Evolutionary conservation across 352 stramenopile species (phyloP), one percentile per base, ranked within the genome.

Genomic region (Globisporangium canariense): DNA sequence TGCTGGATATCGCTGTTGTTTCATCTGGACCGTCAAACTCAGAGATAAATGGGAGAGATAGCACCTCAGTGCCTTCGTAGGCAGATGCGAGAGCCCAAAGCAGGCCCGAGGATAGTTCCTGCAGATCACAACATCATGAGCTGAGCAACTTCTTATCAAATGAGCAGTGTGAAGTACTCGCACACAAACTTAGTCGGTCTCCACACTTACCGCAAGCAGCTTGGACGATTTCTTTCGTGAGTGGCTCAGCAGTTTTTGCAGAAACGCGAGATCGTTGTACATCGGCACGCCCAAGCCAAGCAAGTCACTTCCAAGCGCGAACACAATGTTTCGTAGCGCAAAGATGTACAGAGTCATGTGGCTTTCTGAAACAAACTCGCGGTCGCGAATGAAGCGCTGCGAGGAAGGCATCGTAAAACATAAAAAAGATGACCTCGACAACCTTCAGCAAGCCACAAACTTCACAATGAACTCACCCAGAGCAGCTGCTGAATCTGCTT

Each of bases 311-410:
- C 47, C 51, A 6, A 68, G 56, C 8, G 50, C 56, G 30, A 68
- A 68, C 14, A 64, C 49, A 10, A 64, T 60, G 49, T 64, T 69
- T 11, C 63, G 63, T 6, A 69, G 49, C 3, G 56, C 50, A 40
- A 64, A 63, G 11, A 69, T 30, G 32, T 69, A 69, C 47, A 69
- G 30, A 4, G 50, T 40, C 56, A 69, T 56, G 41, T 69, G 63
- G 16, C 38, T 41, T 10, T 69, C 63, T 3, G 25, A 32, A 13
- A 69, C 56, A 10, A 60, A 69, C 56, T 64, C 63, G 9, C 63
- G 63, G 13, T 69, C 63, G 8, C 63, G 56, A n/a, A 69, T 30
- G 47, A 69, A 69, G 38, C 63, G 63, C 63, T 69, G 47, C 0
- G 34, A 16, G 13, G n/a, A 57, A 28, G 18, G 2, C 5, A 36